A percentile compares a stretch with the other conserved stretches of the same genome.
Conservation (phyloP, 441 rosid genomes). For the Aquilaria agallochum region DNA sequence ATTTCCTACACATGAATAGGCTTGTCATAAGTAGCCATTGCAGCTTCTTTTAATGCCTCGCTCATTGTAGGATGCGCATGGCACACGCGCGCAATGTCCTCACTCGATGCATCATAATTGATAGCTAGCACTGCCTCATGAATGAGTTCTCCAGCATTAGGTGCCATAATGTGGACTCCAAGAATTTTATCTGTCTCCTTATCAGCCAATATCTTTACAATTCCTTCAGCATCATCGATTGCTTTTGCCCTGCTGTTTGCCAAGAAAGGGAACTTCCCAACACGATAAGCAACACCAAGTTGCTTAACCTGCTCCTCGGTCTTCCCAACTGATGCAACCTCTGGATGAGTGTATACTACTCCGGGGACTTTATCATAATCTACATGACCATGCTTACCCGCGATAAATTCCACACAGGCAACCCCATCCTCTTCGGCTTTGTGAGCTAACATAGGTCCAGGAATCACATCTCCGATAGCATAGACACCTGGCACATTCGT, state of each 20-base stretch:
- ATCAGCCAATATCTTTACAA: slow-evolving; percentile 82
- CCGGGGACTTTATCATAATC: slow-evolving; percentile 94
- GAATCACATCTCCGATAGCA: slow-evolving; percentile 91
- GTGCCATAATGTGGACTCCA: slow-evolving; percentile 89
- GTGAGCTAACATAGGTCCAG: slow-evolving; percentile 95
- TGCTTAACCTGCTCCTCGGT: slow-evolving; percentile 90
- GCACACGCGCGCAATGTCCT: slow-evolving; percentile 90
- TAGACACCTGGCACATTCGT: slow-evolving; percentile 72
- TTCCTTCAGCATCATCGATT: slow-evolving; percentile 77
- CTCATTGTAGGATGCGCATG: slow-evolving; percentile 98
- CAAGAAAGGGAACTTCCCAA: slow-evolving; percentile 89
- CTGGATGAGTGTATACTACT: slow-evolving; percentile 87
- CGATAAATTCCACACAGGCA: slow-evolving; percentile 85
- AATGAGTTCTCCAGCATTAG: slow-evolving; percentile 89
- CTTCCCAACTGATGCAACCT: slow-evolving; percentile 89
- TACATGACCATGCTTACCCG: slow-evolving; percentile 87
- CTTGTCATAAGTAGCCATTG: slow-evolving; percentile 94
- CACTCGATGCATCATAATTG: slow-evolving; percentile 75
- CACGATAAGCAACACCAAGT: slow-evolving; percentile 59
- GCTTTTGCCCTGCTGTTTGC: slow-evolving; percentile 96
- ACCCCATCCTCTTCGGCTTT: slow-evolving; percentile 95
- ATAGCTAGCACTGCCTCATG: slow-evolving; percentile 85
- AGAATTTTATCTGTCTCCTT: slow-evolving; percentile 84
- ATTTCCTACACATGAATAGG: slow-evolving; percentile 73
- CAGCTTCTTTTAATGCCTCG: slow-evolving; percentile 95